Evolutionary conservation across 306 rosid genomes (phyloP).

Genomic region (Vicia sativa): DNA sequence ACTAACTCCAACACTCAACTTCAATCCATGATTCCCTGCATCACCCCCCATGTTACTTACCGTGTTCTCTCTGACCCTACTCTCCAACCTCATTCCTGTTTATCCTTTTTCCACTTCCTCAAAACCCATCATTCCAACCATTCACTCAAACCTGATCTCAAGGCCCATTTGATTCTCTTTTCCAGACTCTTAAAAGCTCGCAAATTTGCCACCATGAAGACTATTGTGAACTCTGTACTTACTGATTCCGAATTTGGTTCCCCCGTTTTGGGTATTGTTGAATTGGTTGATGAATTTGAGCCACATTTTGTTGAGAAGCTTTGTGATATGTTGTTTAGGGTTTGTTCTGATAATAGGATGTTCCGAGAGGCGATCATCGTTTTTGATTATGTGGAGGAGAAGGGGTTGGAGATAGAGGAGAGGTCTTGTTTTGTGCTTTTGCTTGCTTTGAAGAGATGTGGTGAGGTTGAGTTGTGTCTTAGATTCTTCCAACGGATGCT

Average conservation of each 20-base stretch:
- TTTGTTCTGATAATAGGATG: constrained; percentile 58
- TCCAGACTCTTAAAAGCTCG: constrained; percentile 52
- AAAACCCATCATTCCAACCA: constrained; percentile 30
- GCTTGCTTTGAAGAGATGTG: no score
- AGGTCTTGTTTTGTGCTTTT: no score
- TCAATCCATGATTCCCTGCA: constrained; percentile 50
- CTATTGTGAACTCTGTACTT: constrained; percentile 49
- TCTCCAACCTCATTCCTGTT: constrained; percentile 43
- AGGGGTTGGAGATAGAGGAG: constrained; percentile 63
- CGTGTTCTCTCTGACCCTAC: constrained; percentile 65
- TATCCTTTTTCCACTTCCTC: constrained; percentile 65
- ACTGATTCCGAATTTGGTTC: constrained; percentile 23
- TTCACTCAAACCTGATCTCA: constrained; percentile 58
- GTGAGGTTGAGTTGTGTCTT: no score
- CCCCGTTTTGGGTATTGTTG: constrained; percentile 39
- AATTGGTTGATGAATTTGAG: constrained; percentile 47
- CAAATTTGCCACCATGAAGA: constrained; percentile 55
- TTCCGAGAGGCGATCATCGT: constrained; percentile 60
- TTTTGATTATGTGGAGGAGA: constrained; percentile 52
- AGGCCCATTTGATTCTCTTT: constrained; percentile 55
- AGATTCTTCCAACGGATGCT: no score
- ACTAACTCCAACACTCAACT: no score
- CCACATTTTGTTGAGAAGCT: constrained; percentile 50
- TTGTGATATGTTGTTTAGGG: constrained; percentile 77
- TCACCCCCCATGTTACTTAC: constrained; percentile 53